phyloP scores from a whole-genome alignment of 2,329 filamentous ascomycete species.

The Monosporascus sp. region DNA sequence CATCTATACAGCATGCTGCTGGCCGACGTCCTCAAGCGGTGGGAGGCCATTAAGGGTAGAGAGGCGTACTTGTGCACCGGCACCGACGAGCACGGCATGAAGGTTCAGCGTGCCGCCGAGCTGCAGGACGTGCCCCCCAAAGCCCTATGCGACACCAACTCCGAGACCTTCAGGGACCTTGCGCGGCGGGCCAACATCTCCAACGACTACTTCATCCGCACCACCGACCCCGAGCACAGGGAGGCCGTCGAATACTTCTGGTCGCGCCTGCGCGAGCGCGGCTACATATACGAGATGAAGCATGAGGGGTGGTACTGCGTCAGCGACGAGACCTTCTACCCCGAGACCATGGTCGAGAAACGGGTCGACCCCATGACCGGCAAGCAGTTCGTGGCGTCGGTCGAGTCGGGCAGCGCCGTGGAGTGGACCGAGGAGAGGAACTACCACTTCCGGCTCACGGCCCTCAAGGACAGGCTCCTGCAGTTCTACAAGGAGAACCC shows the following conservation, averaged over 20 bases:
- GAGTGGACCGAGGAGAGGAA: conserved; percentile 93
- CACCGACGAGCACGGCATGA: conserved; percentile 96
- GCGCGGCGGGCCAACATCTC: conserved; percentile 65
- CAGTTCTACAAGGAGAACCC: conserved; percentile 76
- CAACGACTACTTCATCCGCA: conserved; percentile 87
- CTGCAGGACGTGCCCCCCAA: conserved; percentile 68
- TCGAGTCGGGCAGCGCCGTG: conserved; percentile 86
- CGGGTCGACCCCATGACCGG: conserved; percentile 76
- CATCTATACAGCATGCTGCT: conserved; percentile 93
- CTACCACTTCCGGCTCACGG: conserved; percentile 89
- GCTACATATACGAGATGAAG: conserved; percentile 76
- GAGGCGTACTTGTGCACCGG: conserved; percentile 77
- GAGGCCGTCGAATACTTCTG: conserved; percentile 87
- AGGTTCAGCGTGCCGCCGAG: conserved; percentile 83
- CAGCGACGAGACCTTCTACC: conserved; percentile 95
- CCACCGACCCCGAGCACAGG: conserved; percentile 77
- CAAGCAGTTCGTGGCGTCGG: conserved; percentile 73
- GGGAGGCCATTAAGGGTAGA: conserved; percentile 71
- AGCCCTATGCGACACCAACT: conserved; percentile 82
- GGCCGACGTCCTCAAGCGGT: conserved; percentile 86
- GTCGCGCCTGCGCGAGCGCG: conserved; percentile 69
- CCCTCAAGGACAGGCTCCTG: conserved; percentile 72
- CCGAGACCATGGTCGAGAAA: conserved; percentile 67
- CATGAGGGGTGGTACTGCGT: conserved; percentile 97
- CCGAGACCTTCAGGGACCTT: conserved; percentile 72